Evolutionary conservation across 1,139 yeast genomes (phyloP).

Genomic region (Saccharomyces hybrid): DNA sequence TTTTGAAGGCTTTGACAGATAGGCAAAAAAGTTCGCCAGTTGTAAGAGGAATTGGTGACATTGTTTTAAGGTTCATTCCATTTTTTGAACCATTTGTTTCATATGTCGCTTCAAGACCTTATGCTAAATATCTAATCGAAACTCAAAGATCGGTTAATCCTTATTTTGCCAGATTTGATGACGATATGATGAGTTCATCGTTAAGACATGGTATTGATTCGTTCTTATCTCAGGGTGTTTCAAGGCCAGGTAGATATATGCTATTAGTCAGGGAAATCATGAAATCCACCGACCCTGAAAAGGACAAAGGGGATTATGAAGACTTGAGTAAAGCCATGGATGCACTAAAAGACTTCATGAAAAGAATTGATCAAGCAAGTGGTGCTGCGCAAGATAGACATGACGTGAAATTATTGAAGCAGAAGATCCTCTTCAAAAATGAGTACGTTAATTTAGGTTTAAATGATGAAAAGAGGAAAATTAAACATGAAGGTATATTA

Average conservation of each 20-base stretch:
- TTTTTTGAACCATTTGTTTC: slow-evolving; percentile 86
- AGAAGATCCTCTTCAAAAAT: slow-evolving; percentile 66
- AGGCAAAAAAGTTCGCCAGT: slow-evolving; percentile 87
- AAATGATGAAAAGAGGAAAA: slow-evolving; percentile 70
- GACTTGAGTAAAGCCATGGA: slow-evolving; percentile 68
- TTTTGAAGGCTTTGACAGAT: slow-evolving; percentile 83
- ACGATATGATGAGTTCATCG: slow-evolving; percentile 78
- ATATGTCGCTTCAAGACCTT: slow-evolving; percentile 93
- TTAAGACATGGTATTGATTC: slow-evolving; percentile 88
- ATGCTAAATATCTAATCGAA: slow-evolving; percentile 93
- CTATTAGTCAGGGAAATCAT: slow-evolving; percentile 73
- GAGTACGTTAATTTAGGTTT: slow-evolving; percentile 84
- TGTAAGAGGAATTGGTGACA: slow-evolving; percentile 79
- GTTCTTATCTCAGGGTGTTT: slow-evolving; percentile 89
- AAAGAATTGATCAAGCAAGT: slow-evolving; percentile 77
- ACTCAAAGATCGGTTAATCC: slow-evolving; percentile 88
- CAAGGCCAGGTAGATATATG: slow-evolving; percentile 93
- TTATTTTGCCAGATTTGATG: slow-evolving; percentile 84
- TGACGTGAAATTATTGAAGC: slow-evolving; percentile 78
- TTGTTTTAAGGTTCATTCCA: slow-evolving; percentile 75
- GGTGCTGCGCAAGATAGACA: slow-evolving; percentile 94
- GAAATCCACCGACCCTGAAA: slow-evolving; percentile 55
- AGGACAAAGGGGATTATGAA: slow-evolving; percentile 56
- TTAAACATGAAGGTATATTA: slow-evolving; percentile 36
- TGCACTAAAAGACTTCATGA: slow-evolving; percentile 67